Evolutionary conservation across 495 filamentous ascomycete species (phyloP), one percentile per base, ranked within the genome.

Genomic region (Penicillium salamii): DNA sequence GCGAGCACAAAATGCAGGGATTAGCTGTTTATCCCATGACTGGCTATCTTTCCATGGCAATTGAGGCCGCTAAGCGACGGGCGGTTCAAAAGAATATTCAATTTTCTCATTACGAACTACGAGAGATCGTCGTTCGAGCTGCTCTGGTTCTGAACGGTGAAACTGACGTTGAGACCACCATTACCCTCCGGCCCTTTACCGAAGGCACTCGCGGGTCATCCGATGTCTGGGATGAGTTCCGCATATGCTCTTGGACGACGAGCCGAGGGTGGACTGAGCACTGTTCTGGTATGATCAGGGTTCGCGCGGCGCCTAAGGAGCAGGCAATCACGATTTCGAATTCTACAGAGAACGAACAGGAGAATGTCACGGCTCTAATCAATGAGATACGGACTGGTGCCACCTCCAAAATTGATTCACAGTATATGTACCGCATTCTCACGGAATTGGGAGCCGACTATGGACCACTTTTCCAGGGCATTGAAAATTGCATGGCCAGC

Each of bases 121-220:
- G 71, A 1, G 68, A 78, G 18, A 57, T 78, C 3, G 61, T 65
- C 36, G 69, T 72, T 6, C 58, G 63, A 32, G 53, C 67, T n/a
- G 71, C 74, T 0, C 63, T 78, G 14, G 58, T 76, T 0, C 55
- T 78, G 1, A 65, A 56, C 2, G 73, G 78, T 3, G 67, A 62
- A 11, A 57, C 56, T 0, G 68, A 74, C 14, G 50, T 68, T 0
- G 75, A 78, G 38, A 63, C 65, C 5, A 67, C 67, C 23, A 68
- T 77, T 28, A 59, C 65, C 0, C 55, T 78, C 15, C 67, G 66
- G 2, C 68, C 71, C 3, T 70, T 69, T 38, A 52, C 56, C 5
- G 67, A 72, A 26, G 68, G 64, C 5, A 70, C 68, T 5, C 64
- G 62, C 1, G 61, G 67, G 5, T 56, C 63, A 26, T 68, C 70